These are phyloP conservation scores for Brasenia schreberi DNA, from an alignment of 164 flowering plant genomes.

Conservation along the genomic window DNA sequence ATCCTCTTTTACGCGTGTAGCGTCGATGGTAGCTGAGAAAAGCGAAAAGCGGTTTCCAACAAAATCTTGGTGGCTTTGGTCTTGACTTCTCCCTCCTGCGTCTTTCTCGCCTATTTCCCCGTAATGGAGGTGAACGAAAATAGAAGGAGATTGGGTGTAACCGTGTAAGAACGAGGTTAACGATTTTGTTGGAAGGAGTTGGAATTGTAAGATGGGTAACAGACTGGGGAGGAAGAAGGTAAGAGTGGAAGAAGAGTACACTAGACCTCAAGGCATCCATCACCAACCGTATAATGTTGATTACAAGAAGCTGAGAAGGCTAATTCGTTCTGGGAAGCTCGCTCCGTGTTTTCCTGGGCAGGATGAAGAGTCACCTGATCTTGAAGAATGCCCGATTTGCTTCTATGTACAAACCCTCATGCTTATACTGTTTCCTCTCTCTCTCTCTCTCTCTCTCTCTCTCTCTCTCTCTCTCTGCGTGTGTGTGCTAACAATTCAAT, in stretches of 20 bases:
- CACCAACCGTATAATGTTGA: constrained; percentile 13
- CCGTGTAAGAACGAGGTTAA: not conserved
- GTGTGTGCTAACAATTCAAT: not conserved
- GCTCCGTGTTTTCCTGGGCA: constrained; percentile 26
- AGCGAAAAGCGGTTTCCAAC: no score
- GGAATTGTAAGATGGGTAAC: constrained; percentile 16
- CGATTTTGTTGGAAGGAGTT: not conserved
- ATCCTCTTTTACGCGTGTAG: no score
- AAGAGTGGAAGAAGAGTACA: constrained; percentile 18
- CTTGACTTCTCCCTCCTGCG: not conserved
- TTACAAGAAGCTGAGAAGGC: constrained; percentile 22
- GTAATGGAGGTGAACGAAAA: constrained; percentile 7
- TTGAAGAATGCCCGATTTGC: constrained; percentile 30
- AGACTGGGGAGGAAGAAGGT: constrained; percentile 9
- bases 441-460: not conserved
- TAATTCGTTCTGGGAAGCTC: constrained; percentile 16
- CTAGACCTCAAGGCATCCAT: constrained; percentile 17
- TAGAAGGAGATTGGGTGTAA: constrained; percentile 7
- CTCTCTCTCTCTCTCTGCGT: not conserved
- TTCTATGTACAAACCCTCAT: constrained; percentile 12
- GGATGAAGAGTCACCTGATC: constrained; percentile 18
- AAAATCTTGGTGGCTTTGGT: not conserved
- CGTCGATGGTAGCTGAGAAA: no score
- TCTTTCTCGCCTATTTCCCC: not conserved
- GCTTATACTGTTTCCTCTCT: not conserved